Base-by-base conservation (phyloP, 306 rosid species). In the Cyclanthera cordifolia region DNA sequence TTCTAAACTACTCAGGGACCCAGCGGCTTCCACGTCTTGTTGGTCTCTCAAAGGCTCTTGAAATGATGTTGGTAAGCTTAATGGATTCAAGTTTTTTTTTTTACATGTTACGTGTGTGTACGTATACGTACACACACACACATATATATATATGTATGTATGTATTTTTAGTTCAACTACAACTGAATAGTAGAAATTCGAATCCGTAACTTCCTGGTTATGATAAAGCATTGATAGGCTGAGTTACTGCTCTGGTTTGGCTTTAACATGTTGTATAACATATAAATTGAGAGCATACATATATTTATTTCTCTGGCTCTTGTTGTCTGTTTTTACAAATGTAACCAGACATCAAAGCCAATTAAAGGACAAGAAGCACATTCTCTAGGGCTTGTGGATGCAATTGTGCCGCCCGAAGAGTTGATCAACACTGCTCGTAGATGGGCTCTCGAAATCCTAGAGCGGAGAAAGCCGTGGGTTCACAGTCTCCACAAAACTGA, bases 1-100 rank as follows among this genome's bases (percentile, higher is more conserved):
- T 65, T 55, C 21, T 79, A 21, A 80, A 74, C 65, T 85, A 55
- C 21, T 72, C 79, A 94, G 99, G 99, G 73, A 94, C 99, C 0
- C 99, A 94, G 70, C 83, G 99, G 58, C 95, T 94, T 79, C 99
- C 99, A 37, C 95, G 99, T 58, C 99, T 94, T 69, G 96, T 94
- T 82, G 97, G 99, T 71, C 82, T 90, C 54, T 10, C 96, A 74
- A 94, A 88, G 86, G 86, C 86, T n/a, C 86, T 94, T 68, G 97
- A 94, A 70, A 94, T 94, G 91, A 88, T 94, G 75, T 74, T 94
- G 91, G 97, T 94, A 73, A 77, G 84, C 47, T 41, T 45, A 17
- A 45, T 12, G 37, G 50, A 65, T 23, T 37, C 16, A 48, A 48
- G 52, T 48, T 56, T 56, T 15, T 27, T 27, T 1, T 32, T 32